Evolutionary conservation across 2,329 filamentous ascomycete species (phyloP), one percentile per base, ranked within the genome.

Genomic region (Chaetomium olivaceum): DNA sequence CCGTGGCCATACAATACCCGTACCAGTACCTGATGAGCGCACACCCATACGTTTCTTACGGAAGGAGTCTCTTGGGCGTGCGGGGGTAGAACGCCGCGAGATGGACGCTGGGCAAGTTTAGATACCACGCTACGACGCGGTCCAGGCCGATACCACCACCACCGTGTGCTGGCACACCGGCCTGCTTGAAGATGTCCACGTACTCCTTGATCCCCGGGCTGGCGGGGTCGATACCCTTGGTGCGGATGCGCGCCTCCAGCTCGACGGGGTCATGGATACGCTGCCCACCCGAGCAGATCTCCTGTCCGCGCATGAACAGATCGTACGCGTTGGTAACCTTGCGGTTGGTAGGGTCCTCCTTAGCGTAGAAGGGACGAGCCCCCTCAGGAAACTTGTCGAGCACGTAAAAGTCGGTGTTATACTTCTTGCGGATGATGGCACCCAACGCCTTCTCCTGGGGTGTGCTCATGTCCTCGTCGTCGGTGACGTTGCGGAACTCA

Each of bases 331-430:
- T 89, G 12, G 85, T 91, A 69, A 92, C 85, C 43, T 83, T 82
- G 63, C 86, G 82, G 72, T 91, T 86, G 52, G 85, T 81, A 2
- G 87, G 86, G 74, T 91, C 91, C 62, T 91, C 88, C 81, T 94
- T 92, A 68, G 94, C 93, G 80, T 97, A 98, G 80, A 97, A 97
- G 5, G 94, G 94, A 33, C 95, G 87, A 23, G 95, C 91, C 46
- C 84, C 83, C 77, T 95, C 88, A 54, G 95, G 95, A 84, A 97
- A 99, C 80, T 98, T 95, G 83, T 98, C 94, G 68, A 99, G 86
- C 25, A 96, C 89, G 81, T 97, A 98, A 81, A 98, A 98, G 81
- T 99, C 95, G 67, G 93, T 95, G 76, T 90, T 87, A 84, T 90
- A 97, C 80, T 97, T 97, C 73, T 91, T 85, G 64, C 91, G 89